Conservation (phyloP, 2,329 filamentous ascomycete species). For the Aspergillus sojae region DNA sequence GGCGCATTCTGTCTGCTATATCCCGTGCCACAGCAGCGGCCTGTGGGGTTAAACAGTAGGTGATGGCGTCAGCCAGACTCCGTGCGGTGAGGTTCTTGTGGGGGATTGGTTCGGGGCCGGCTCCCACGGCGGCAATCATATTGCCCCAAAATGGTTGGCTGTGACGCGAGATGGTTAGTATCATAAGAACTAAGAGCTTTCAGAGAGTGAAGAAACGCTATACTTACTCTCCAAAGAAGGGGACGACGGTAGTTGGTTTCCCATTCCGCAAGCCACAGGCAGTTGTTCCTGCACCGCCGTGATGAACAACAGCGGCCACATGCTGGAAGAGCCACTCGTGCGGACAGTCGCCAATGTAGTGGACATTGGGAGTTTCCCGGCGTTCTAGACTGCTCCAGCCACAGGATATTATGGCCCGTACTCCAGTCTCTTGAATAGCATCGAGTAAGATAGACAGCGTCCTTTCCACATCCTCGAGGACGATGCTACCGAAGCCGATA, state of each 20-base stretch:
- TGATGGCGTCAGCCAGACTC: slow-evolving; percentile 50
- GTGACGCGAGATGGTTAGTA: background rate
- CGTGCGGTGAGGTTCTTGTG: slow-evolving; percentile 47
- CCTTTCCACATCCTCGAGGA: slow-evolving; percentile 52
- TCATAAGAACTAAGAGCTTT: background rate
- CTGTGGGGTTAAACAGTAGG: slow-evolving; percentile 44
- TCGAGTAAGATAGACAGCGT: slow-evolving; percentile 51
- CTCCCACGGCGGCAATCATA: slow-evolving; percentile 53
- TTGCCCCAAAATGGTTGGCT: slow-evolving; percentile 57
- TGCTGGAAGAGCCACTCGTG: slow-evolving; percentile 62
- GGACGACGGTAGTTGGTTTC: slow-evolving; percentile 58
- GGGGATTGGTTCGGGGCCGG: slow-evolving; percentile 53
- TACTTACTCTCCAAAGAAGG: slow-evolving; percentile 57
- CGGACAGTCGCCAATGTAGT: slow-evolving; percentile 57
- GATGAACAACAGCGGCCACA: slow-evolving; percentile 60
- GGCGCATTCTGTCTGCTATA: slow-evolving; percentile 42
- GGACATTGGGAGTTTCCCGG: slow-evolving; percentile 40
- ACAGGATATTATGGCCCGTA: slow-evolving; percentile 56
- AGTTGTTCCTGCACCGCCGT: slow-evolving; percentile 63
- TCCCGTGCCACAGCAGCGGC: slow-evolving; percentile 38
- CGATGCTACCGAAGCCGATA: slow-evolving; percentile 60
- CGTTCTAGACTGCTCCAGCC: slow-evolving; percentile 55
- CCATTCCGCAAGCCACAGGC: slow-evolving; percentile 56
- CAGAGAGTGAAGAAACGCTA: background rate
- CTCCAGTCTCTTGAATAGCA: slow-evolving; percentile 50